These are phyloP conservation scores for Tuber microsphaerosporum DNA, from an alignment of 495 filamentous ascomycete genomes.

Conservation along the genomic window DNA sequence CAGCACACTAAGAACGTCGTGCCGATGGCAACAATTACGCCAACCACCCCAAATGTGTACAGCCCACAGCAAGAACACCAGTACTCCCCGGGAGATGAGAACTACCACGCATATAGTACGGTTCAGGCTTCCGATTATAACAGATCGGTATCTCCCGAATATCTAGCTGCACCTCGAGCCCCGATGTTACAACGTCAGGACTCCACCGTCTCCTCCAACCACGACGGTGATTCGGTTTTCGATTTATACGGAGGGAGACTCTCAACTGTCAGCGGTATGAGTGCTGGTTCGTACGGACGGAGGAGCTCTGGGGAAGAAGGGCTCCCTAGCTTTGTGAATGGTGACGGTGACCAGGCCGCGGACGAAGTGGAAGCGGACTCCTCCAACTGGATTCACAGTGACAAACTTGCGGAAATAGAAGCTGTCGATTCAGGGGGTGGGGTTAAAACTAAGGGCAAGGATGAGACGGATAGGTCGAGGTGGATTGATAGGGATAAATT, in stretches of 20 bases:
- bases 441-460: conserved; percentile 50
- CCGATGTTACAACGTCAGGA: conserved; percentile 36
- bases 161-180: conserved; percentile 32
- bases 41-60: background rate
- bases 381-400: conserved; percentile 89
- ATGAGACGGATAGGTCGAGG: conserved; percentile 48
- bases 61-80: conserved; percentile 15
- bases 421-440: conserved; percentile 50
- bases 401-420: conserved; percentile 64
- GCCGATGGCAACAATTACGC: background rate
- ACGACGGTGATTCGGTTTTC: conserved; percentile 41
- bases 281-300: conserved; percentile 5
- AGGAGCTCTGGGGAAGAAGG: conserved; percentile 23
- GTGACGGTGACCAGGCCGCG: conserved; percentile 12
- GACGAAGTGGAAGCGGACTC: conserved; percentile 46
- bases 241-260: conserved; percentile 39
- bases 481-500: conserved; percentile 98
- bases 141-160: conserved; percentile 33
- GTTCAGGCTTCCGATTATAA: conserved; percentile 12
- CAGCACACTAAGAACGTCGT: conserved; percentile 27
- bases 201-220: conserved; percentile 39
- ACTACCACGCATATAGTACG: conserved; percentile 16
- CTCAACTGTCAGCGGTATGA: conserved; percentile 30
- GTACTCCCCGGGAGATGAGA: conserved; percentile 22
- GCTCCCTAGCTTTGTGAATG: conserved; percentile 30